Evolutionary conservation across 225 moss, liverwort and hornwort genomes (phyloP), one percentile per base, ranked within the genome.

Genomic region (Thuidium tamariscinum): DNA sequence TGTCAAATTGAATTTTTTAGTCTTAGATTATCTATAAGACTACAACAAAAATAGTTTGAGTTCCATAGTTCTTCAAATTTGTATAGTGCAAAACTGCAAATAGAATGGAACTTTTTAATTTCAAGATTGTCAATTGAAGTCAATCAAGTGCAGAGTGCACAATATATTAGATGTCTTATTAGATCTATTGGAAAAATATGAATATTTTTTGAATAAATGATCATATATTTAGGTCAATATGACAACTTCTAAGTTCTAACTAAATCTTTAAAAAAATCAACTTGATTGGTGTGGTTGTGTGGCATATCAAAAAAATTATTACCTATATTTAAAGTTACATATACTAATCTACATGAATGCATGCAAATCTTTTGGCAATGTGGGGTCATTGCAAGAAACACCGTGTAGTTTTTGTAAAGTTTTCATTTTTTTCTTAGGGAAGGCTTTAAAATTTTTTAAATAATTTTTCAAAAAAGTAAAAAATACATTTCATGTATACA

Each of bases 151-250:
- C 4, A 42, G 4, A 68, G 7, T 32, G 9, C 5, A 42, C 12
- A 37, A 13, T 32, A 39, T 13, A 25, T 68, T 16, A 70, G 7
- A 70, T 42, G 26, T 26, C 16, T 42, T 70, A 66, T 66, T 42
- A 8, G 26, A 8, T 5, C 71, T 69, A 2, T 23, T 0, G 4
- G 0, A 5, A 0, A 39, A 68, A 68, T 0, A 8, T 39, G 14
- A 68, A 68, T 0, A 15, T 41, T 68, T 68, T 68, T 25, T 39
- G 13, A 68, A 68, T 68, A 25, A 39, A 8, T 1, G 3, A 25
- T 37, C 3, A 22, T 37, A 2, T 21, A 11, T 37, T 22, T 3
- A 1, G 2, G 7, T 37, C 2, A 0, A 37, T 69, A n/a, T n/a
- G n/a, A n/a, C n/a, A n/a, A n/a, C n/a, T n/a, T n/a, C n/a, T n/a